Base-by-base conservation (phyloP, 345 rosid species). In the Eucalyptus tenuipes region DNA sequence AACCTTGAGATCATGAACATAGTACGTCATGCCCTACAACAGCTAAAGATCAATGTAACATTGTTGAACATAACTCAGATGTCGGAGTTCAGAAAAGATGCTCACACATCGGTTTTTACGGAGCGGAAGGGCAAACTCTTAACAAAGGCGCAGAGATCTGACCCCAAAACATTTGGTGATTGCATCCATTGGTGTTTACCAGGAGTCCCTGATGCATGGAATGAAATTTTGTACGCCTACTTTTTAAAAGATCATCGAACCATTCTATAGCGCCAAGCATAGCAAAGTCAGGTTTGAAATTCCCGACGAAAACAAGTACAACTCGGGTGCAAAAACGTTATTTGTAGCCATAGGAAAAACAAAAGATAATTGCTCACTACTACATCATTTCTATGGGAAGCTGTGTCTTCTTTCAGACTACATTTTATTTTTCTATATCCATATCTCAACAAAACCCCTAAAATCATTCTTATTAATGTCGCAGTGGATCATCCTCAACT, bases 151-250 rank as follows among this genome's bases (percentile, higher is more conserved):
- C 94, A 96, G 86, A 93, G 95, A 92, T 91, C 95, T 33, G 91
- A 97, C 47, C 97, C 98, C 0, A 95, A 93, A 89, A 89, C 55
- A 24, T 94, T 95, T 90, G 97, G 97, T 5, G 98, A 97, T 88
- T 96, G 99, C 93, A 96, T 96, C 81, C 99, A 96, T 49, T 97
- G 99, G 99, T 96, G 99, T 91, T 94, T 97, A 92, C 98, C 99
- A 22, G 98, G 99, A 88, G 95, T 96, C 87, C 98, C 98, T 86
- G 99, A 97, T 92, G 93, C 98, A 18, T 95, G 99, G 99, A 96
- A 97, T 90, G 93, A 96, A 91, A 97, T 97, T 89, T 90, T 96
- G 90, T 97, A 92, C 31, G 95, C 99, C 16, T 92, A 95, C 92
- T 93, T 96, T 92, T 90, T 96, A 68, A 93, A 92, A 13, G 91